A percentile compares a stretch with the other conserved stretches of the same genome.
Evolutionary conservation across 75 land plant species (phyloP).

Genomic region (Pinus taeda): DNA sequence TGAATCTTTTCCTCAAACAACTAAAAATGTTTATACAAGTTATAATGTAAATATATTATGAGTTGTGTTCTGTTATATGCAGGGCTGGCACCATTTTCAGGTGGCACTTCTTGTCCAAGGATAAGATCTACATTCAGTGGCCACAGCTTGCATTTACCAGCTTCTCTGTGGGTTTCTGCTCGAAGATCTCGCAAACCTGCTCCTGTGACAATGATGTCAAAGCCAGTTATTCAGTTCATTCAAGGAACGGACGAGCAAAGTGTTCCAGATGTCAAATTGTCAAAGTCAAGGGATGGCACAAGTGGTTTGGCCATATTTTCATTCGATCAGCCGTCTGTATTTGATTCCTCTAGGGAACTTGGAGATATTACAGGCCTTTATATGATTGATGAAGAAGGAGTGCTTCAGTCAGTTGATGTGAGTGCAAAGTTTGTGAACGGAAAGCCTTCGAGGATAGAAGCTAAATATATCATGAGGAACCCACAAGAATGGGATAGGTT

Average conservation of each 20-base stretch:
- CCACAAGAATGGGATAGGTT: slow-evolving; percentile 91
- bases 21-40: background rate
- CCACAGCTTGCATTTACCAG: slow-evolving; percentile 21
- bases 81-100: slow-evolving; percentile 18
- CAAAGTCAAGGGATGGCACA: slow-evolving; percentile 86
- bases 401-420: slow-evolving; percentile 86
- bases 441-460: slow-evolving; percentile 87
- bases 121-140: slow-evolving; percentile 42
- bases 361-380: slow-evolving; percentile 97
- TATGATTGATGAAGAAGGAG: slow-evolving; percentile 98
- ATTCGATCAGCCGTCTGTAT: slow-evolving; percentile 94
- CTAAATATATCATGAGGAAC: slow-evolving; percentile 78
- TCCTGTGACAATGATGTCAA: slow-evolving; percentile 43
- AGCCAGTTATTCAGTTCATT: slow-evolving; percentile 90
- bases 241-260: slow-evolving; percentile 86
- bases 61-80: slow-evolving; percentile 5
- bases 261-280: slow-evolving; percentile 82
- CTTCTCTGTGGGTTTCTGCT: background rate
- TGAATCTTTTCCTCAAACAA: background rate
- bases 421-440: slow-evolving; percentile 96
- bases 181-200: slow-evolving; percentile 11
- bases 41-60: background rate
- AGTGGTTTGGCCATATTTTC: slow-evolving; percentile 86
- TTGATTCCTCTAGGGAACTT: slow-evolving; percentile 86
- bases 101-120: slow-evolving; percentile 4